Evolutionary conservation across 495 filamentous ascomycete genomes (phyloP), one percentile per base, ranked within the genome.

Genomic region (Bathelium albidoporum): DNA sequence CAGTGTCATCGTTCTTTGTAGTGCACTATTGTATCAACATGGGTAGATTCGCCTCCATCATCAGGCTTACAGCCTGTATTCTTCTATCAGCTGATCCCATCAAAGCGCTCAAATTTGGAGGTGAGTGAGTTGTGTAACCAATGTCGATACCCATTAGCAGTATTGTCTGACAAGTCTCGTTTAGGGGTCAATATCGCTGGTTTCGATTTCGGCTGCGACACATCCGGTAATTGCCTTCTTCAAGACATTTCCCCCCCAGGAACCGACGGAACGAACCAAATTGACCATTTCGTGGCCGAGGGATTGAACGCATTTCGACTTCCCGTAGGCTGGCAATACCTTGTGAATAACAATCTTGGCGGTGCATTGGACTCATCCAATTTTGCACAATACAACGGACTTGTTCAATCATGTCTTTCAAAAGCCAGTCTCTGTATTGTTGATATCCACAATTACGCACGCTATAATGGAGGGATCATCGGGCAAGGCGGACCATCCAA

Each of bases 371-470:
- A 84, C 64, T 26, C 73, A 0, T 70, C 68, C 10, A 80, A 83
- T 69, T 67, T 81, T 12, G 78, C 67, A n/a, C 73, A 77, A 36
- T 87, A 85, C 68, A 79, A 86, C 71, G 72, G 74, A 32, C 70
- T 86, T 28, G 71, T 87, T 36, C 79, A 85, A 69, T 78, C 80
- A 26, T 87, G 85, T 69, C 74, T 87, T 59, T 72, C 66, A 16
- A 79, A 80, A 18, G 82, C 80, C 10, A 65, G 74, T 55, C 39
- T 70, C 60, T 87, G 85, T 70, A 81, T 87, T 66, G 75, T 87
- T 61, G 82, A 85, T 66, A 74, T 79, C 58, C 82, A 84, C 72
- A 84, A 83, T 71, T 84, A 82, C 71, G 83, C 82, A 0, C 76
- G 83, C 59, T 85, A 80, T 80, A 79, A 86, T 66, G 82, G 80